A percentile compares a stretch with the other conserved stretches of the same genome.
Evolutionary conservation across 495 filamentous ascomycete genomes (phyloP).

Genomic region (Neurospora sp.): DNA sequence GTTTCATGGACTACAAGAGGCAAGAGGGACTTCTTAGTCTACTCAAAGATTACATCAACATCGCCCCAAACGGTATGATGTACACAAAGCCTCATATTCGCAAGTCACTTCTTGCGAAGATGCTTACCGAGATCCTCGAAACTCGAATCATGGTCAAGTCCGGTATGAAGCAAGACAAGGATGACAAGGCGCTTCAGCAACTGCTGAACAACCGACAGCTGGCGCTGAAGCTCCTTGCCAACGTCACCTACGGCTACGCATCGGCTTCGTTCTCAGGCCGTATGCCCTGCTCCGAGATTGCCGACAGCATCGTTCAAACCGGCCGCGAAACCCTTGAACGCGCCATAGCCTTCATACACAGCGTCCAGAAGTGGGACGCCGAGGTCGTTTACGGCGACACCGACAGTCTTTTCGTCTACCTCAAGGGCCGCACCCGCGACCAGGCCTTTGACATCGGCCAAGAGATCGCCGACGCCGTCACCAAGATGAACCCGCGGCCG

Average conservation of each 20-base stretch:
- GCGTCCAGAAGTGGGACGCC: conserved; percentile 74
- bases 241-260: conserved; percentile 97
- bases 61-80: conserved; percentile 94
- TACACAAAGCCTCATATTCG: conserved; percentile 79
- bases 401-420: conserved; percentile 87
- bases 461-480: conserved; percentile 85
- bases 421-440: conserved; percentile 75
- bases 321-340: conserved; percentile 90
- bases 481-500: conserved; percentile 81
- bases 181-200: conserved; percentile 77
- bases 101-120: conserved; percentile 87
- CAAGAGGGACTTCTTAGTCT: conserved; percentile 65
- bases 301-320: conserved; percentile 95
- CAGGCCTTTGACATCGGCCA: conserved; percentile 88
- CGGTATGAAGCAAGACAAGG: conserved; percentile 91
- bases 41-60: conserved; percentile 78
- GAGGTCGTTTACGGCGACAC: conserved; percentile 98
- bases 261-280: conserved; percentile 91
- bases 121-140: conserved; percentile 92
- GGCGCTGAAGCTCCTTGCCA: conserved; percentile 93
- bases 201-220: conserved; percentile 90
- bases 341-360: conserved; percentile 87
- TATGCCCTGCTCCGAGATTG: conserved; percentile 97
- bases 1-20: conserved; percentile 75
- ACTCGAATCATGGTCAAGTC: conserved; percentile 97